These are phyloP conservation scores for Candida hungchunana DNA, from an alignment of 805 yeast species.

Conservation along the genomic window DNA sequence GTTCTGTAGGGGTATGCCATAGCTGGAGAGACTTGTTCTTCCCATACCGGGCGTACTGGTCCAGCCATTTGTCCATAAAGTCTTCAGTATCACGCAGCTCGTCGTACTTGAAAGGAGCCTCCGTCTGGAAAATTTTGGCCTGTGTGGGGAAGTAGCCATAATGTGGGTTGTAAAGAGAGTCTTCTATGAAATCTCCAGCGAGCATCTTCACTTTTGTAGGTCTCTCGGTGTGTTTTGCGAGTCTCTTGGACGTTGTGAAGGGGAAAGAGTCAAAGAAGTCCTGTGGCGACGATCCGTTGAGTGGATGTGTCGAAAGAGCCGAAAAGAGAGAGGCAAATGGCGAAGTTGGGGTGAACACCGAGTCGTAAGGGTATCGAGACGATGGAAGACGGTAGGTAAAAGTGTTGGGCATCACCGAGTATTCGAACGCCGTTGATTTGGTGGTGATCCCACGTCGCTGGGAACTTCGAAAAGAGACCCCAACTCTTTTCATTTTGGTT, in stretches of 20 bases:
- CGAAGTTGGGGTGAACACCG: constrained; percentile 9
- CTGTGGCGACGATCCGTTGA: constrained; percentile 13
- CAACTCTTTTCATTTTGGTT: no score
- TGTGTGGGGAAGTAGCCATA: constrained; percentile 81
- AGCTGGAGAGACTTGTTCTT: constrained; percentile 47
- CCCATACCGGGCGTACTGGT: constrained; percentile 49
- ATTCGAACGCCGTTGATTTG: constrained; percentile 13
- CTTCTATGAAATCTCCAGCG: constrained; percentile 78
- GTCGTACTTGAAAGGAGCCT: constrained; percentile 58
- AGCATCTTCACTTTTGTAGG: constrained; percentile 68
- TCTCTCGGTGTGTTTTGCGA: constrained; percentile 34
- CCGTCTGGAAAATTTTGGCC: constrained; percentile 71
- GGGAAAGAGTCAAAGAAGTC: constrained; percentile 24
- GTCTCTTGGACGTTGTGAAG: constrained; percentile 10
- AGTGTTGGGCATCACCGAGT: constrained; percentile 21
- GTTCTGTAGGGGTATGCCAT: constrained; percentile 90
- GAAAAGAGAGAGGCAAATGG: constrained; percentile 16
- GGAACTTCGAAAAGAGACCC: no score
- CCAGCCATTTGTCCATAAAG: constrained; percentile 64
- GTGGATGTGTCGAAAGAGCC: constrained; percentile 17
- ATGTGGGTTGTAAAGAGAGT: constrained; percentile 72
- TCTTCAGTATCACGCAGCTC: constrained; percentile 59
- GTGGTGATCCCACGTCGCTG: no score
- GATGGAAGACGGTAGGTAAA: constrained; percentile 22
- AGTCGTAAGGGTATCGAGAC: constrained; percentile 12